These are phyloP conservation scores for Lathyrus sativus DNA, from an alignment of 306 rosid species.

Conservation along the genomic window DNA sequence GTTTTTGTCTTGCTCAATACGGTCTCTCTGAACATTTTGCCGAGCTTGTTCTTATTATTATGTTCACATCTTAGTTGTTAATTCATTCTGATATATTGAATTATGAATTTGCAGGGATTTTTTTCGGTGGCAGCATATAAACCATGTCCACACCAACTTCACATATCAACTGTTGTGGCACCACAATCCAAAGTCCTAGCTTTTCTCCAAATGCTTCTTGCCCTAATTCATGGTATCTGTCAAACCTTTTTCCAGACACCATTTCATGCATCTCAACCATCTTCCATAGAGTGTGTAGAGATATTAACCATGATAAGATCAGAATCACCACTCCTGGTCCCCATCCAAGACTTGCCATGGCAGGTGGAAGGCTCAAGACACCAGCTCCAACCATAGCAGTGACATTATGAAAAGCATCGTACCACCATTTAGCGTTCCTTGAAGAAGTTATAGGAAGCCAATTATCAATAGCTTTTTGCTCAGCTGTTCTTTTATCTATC, in stretches of 20 bases:
- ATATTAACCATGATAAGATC: background rate
- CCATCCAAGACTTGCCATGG: slow-evolving; percentile 5
- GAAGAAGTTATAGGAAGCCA: slow-evolving; percentile 2
- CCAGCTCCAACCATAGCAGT: slow-evolving; percentile 17
- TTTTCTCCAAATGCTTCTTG: background rate
- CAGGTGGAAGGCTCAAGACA: background rate
- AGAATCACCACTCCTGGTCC: background rate
- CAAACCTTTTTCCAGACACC: background rate
- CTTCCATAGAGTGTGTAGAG: background rate
- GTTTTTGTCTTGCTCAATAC: too few species aligned
- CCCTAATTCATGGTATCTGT: background rate
- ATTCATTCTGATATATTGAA: too few species aligned
- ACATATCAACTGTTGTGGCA: background rate
- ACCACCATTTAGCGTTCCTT: slow-evolving; percentile 10
- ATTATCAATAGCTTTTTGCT: background rate
- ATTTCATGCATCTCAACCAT: slow-evolving; percentile 16
- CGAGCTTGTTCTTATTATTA: too few species aligned
- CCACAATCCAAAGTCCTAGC: background rate
- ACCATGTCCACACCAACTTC: background rate
- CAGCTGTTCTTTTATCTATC: slow-evolving; percentile 2
- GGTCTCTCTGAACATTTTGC: too few species aligned
- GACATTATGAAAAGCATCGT: background rate
- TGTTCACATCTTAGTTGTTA: too few species aligned
- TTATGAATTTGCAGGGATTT: background rate
- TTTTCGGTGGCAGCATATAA: background rate